Evolutionary conservation across 1,284 basidiomycete genomes (phyloP).

Genomic region (Moniliophthora roreri): DNA sequence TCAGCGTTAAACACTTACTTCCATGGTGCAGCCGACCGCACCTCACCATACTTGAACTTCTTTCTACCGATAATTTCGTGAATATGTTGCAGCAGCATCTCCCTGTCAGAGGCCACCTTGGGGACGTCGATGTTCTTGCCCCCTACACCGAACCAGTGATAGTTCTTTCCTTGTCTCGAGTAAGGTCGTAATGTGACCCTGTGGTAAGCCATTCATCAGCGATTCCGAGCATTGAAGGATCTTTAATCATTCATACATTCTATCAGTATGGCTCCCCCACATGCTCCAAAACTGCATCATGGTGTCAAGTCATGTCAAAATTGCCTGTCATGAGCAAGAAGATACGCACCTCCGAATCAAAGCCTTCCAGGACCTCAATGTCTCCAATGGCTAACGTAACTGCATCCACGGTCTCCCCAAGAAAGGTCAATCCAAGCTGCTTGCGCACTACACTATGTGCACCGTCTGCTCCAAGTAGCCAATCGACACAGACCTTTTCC

Average conservation of each 20-base stretch:
- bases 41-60: constrained; percentile 11
- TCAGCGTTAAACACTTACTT: constrained; percentile 1
- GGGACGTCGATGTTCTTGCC: constrained; percentile 28
- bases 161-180: background rate
- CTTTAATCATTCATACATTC: background rate
- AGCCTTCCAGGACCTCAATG: constrained; percentile 15
- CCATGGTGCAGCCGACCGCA: constrained; percentile 2
- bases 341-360: background rate
- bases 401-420: constrained; percentile 27
- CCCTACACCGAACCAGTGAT: constrained; percentile 17
- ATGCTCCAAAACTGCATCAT: background rate
- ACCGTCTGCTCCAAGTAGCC: constrained; percentile 38
- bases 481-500: constrained; percentile 11
- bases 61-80: constrained; percentile 27
- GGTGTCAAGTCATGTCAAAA: background rate
- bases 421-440: constrained; percentile 27
- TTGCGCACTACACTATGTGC: constrained; percentile 34
- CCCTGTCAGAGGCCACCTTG: constrained; percentile 26
- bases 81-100: constrained; percentile 29
- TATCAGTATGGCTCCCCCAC: background rate
- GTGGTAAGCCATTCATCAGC: background rate
- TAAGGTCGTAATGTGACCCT: background rate
- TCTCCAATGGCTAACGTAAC: constrained; percentile 24
- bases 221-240: background rate
- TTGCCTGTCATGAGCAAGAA: background rate